Evolutionary conservation across 192 early-diverging fungal species (phyloP).

Genomic region (Dispira simplex): DNA sequence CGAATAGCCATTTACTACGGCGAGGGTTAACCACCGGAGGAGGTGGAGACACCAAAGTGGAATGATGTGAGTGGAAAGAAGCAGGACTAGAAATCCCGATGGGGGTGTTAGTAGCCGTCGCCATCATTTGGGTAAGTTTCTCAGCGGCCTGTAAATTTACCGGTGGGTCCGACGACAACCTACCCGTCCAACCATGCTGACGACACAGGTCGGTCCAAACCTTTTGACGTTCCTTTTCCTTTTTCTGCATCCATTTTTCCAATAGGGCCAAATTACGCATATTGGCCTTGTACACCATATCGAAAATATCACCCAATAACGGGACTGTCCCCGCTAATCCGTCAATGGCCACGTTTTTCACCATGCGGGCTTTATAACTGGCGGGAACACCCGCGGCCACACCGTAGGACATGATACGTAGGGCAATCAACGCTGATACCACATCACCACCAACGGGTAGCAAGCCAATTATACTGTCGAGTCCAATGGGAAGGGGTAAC

Average conservation of each 20-base stretch:
- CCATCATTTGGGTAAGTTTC: neutral
- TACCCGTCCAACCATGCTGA: neutral
- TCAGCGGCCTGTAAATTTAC: neutral
- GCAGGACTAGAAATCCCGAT: too few relatives aligned
- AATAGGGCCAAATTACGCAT: constrained; percentile 24
- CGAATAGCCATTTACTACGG: too few relatives aligned
- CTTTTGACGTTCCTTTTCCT: neutral
- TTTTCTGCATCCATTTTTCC: constrained; percentile 16
- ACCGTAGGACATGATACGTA: constrained; percentile 19
- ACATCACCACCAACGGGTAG: constrained; percentile 26
- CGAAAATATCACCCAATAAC: constrained; percentile 26
- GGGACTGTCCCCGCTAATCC: constrained; percentile 25
- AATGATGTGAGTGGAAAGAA: too few relatives aligned
- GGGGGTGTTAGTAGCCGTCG: too few relatives aligned
- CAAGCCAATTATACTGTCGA: constrained; percentile 24
- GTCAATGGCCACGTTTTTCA: constrained; percentile 24
- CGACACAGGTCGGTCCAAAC: constrained; percentile 2
- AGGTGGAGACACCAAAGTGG: too few relatives aligned
- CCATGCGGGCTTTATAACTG: constrained; percentile 21
- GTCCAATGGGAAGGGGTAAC: constrained; percentile 14
- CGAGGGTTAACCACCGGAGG: too few relatives aligned
- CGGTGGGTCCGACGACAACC: neutral
- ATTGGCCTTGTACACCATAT: constrained; percentile 27
- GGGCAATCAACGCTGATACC: constrained; percentile 18
- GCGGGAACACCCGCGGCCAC: constrained; percentile 17